Percentiles rank a stretch among this genome's conserved stretches.
phyloP scores from a whole-genome alignment of 345 rosid genomes.

The Syzygium oleosum region DNA sequence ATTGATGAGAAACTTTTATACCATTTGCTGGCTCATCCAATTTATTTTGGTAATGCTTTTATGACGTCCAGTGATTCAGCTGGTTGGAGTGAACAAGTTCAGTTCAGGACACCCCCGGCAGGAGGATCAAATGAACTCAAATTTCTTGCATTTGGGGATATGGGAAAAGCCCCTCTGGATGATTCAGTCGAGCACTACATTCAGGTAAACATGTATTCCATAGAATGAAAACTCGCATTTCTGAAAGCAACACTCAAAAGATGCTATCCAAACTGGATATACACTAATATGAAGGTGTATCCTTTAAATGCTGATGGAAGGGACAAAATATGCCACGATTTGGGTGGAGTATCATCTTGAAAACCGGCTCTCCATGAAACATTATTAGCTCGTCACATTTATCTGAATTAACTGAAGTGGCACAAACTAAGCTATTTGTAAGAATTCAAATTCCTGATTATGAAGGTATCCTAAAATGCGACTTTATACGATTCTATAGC shows the following conservation, averaged over 20 bases:
- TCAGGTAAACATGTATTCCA: constrained; percentile 26
- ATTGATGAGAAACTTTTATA: not conserved
- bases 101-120: constrained; percentile 47
- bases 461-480: not conserved
- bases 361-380: not conserved
- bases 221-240: not conserved
- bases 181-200: constrained; percentile 53
- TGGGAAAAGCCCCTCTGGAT: constrained; percentile 74
- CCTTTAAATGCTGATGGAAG: not conserved
- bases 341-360: not conserved
- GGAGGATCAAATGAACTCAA: constrained; percentile 45
- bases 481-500: constrained; percentile 11
- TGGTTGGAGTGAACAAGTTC: constrained; percentile 49
- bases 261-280: not conserved
- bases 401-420: not conserved
- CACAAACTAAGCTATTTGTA: not conserved
- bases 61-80: constrained; percentile 26
- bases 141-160: constrained; percentile 57
- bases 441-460: not conserved
- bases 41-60: not conserved
- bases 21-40: not conserved
- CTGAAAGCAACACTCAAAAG: not conserved
- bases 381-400: not conserved
- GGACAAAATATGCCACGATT: not conserved
- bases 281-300: not conserved